Base-by-base conservation (phyloP, 83 land plant genomes). In the Picea abies region DNA sequence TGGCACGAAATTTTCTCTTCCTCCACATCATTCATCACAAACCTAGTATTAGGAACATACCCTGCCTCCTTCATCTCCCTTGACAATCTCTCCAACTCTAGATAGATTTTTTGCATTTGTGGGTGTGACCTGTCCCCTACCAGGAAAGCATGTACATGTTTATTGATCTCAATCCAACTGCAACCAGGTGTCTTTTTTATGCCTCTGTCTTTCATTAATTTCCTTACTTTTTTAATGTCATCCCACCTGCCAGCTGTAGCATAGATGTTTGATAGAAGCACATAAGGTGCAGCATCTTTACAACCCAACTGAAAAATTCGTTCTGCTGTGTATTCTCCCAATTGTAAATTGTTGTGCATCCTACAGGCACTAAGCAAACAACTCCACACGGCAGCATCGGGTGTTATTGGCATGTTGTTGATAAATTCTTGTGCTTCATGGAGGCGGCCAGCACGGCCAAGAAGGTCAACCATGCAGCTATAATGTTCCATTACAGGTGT, bases 221-320 rank as follows among this genome's bases (percentile, higher is more conserved):
- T 83, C 58, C 90, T 82, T 3, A 86, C 84, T 71, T 25, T 80
- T 64, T 90, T 90, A 20, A 90, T 86, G 81, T 88, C 84, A 82
- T 92, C 85, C 94, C 94, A 92, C 70, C 90, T 87, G 5, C 91
- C 91, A 60, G 94, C 87, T 62, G 94, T 87, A 68, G 94, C 84
- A 72, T 86, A 92, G 20, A 92, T 85, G 67, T 92, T 89, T 23
- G 94, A 86, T n/a, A 78, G 75, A 22, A 92, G 92, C 26, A 92
- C 81, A 49, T 86, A 88, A 3, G 88, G 83, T 5, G 89, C 80
- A 1, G 89, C 77, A 77, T 90, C 91, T 16, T 82, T 63, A 16
- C 90, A 90, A 29, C 85, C 80, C 71, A 90, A 68, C 9, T 78
- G 85, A 49, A 92, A 87, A 49, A 92, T 79, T 1, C 70, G 76